These are phyloP conservation scores for Xylariaceae sp. DNA, from an alignment of 2,329 filamentous ascomycete genomes.

Conservation along the genomic window DNA sequence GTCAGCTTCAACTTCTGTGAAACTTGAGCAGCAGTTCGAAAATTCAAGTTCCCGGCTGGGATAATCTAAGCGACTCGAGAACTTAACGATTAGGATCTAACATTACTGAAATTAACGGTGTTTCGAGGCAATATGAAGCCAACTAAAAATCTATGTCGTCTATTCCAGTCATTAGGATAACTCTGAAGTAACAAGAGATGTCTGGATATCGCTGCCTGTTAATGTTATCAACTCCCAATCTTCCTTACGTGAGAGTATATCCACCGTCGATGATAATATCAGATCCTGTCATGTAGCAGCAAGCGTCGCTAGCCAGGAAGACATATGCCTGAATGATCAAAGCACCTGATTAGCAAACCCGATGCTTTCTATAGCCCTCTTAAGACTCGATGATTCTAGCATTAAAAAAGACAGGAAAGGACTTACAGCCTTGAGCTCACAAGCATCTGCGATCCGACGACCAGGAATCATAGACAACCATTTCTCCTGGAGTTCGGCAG, in stretches of 20 bases:
- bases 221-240: too few relatives aligned
- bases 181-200: too few relatives aligned
- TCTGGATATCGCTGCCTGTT: too few relatives aligned
- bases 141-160: too few relatives aligned
- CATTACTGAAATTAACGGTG: too few relatives aligned
- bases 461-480: conserved; percentile 32
- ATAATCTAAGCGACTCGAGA: too few relatives aligned
- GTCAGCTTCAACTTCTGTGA: too few relatives aligned
- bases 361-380: background rate
- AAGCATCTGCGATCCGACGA: conserved; percentile 28
- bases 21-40: too few relatives aligned
- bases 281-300: conserved; percentile 38
- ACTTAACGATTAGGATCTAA: too few relatives aligned
- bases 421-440: conserved; percentile 31
- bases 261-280: conserved; percentile 28
- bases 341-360: conserved; percentile 1
- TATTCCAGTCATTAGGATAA: too few relatives aligned
- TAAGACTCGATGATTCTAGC: background rate
- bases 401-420: background rate
- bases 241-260: conserved; percentile 28
- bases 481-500: conserved; percentile 25
- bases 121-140: too few relatives aligned
- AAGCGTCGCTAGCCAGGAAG: conserved; percentile 37
- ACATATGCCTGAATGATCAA: conserved; percentile 27
- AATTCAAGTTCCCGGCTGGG: too few relatives aligned